phyloP scores from a whole-genome alignment of 1,284 basidiomycete species.

The Xerocomus amazonicus region DNA sequence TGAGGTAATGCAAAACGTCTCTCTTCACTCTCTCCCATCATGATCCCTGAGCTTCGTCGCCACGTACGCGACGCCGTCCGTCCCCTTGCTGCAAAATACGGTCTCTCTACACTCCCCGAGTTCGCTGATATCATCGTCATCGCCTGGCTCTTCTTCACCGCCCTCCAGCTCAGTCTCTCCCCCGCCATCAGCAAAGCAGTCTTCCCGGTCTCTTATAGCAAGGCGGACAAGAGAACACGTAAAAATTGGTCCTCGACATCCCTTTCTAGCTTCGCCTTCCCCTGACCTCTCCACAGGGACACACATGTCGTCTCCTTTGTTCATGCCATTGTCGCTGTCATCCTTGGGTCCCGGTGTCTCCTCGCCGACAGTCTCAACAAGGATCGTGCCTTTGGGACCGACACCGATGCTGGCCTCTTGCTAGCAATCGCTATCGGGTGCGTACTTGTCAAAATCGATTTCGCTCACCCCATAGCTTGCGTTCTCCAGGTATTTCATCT shows the following conservation, averaged over 20 bases:
- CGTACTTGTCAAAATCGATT: constrained; percentile 14
- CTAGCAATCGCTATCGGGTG: constrained; percentile 47
- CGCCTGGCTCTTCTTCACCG: constrained; percentile 47
- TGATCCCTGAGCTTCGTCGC: constrained; percentile 30
- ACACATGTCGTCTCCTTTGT: constrained; percentile 52
- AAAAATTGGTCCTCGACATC: constrained; percentile 49
- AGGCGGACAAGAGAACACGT: constrained; percentile 39
- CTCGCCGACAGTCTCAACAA: constrained; percentile 34
- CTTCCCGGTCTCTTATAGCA: constrained; percentile 43
- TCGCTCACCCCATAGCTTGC: neutral
- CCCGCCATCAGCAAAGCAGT: constrained; percentile 44
- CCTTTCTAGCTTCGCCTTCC: neutral
- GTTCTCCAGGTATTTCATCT: constrained; percentile 45
- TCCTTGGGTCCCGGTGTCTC: constrained; percentile 41
- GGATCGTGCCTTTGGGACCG: constrained; percentile 50
- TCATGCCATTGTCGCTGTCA: constrained; percentile 44
- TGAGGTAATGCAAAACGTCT: neutral
- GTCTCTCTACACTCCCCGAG: constrained; percentile 46
- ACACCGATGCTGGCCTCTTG: constrained; percentile 37
- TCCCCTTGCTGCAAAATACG: constrained; percentile 23
- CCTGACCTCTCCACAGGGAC: constrained; percentile 36
- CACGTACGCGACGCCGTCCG: constrained; percentile 27
- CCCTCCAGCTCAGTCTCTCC: constrained; percentile 48
- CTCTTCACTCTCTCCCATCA: constrained; percentile 5
- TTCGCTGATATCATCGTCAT: constrained; percentile 67